Base-by-base conservation (phyloP, 345 rosid species). In the Gossypium herbaceum region DNA sequence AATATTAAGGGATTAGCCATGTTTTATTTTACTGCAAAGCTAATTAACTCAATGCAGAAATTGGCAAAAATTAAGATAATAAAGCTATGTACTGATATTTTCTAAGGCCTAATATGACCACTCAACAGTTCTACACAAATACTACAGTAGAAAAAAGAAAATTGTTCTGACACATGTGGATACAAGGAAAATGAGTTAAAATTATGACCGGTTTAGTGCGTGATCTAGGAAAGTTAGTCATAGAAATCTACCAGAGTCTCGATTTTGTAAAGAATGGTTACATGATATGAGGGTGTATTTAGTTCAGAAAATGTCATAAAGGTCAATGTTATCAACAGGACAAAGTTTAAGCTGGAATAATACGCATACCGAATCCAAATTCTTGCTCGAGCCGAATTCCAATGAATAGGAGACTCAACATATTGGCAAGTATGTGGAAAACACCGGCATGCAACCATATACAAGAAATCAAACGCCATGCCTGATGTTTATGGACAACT, bases 361-460 rank as follows among this genome's bases (percentile, higher is more conserved):
- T 44, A 69, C 17, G 73, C 74, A 69, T 88, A 95, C 99, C 90
- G 51, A 93, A 96, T 45, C 99, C 99, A 78, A 93, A 96, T 81
- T 93, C 97, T 82, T 92, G 97, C 76, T 96, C 98, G 55, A 96
- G 97, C 7, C 95, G 91, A 76, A 95, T 88, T 58, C 99, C 99
- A 43, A 95, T 92, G 81, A 92, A 90, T 78, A 89, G 62, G 74
- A 95, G 91, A 75, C 99, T 90, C 82, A 93, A 73, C 98, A 95
- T 93, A 78, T 95, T 95, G 73, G 97, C 90, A 74, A 93, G 91
- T n/a, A 95, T 55, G 75, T 95, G 99, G 73, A 95, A 86, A 78
- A 95, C 88, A 9, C 99, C 99, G 0, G 90, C 98, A 24, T 93
- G 99, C 82, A 95, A 81, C 99, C 99, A 93, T 79, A 96, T 85